Percentiles rank a stretch among this genome's conserved stretches.
Evolutionary conservation across 2,329 filamentous ascomycete genomes (phyloP).

Genomic region (Fusarium sp.): DNA sequence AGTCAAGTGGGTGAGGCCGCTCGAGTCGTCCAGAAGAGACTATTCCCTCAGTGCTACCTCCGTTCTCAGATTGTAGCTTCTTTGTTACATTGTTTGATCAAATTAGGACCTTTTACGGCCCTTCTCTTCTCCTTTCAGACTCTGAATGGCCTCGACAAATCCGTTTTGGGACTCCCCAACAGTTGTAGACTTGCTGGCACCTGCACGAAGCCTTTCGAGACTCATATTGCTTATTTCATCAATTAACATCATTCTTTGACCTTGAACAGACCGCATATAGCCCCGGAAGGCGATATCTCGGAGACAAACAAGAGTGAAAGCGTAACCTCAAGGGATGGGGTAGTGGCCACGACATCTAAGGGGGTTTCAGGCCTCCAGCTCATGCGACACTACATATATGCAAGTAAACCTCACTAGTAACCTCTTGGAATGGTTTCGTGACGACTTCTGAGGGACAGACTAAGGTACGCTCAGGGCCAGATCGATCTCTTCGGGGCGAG

Average conservation of each 20-base stretch:
- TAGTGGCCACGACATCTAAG: not conserved
- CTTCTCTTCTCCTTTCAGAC: not conserved
- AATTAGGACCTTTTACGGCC: not conserved
- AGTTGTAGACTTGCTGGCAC: not conserved
- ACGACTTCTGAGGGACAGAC: not conserved
- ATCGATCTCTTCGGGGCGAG: not conserved
- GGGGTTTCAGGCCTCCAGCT: not conserved
- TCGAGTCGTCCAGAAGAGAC: not conserved
- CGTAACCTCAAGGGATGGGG: not conserved
- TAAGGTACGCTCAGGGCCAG: not conserved
- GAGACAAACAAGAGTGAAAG: not conserved
- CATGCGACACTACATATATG: not conserved
- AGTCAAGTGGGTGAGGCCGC: not conserved
- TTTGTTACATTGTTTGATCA: not conserved
- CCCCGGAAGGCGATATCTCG: constrained; percentile 4
- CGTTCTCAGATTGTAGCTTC: too few species aligned
- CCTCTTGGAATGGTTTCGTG: not conserved
- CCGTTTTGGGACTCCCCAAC: not conserved
- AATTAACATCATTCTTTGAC: not conserved
- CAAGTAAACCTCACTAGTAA: not conserved
- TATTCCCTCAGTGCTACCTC: not conserved
- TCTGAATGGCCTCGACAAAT: not conserved
- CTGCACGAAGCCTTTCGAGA: not conserved
- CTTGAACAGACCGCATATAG: not conserved
- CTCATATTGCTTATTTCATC: not conserved